These are phyloP conservation scores for Xylaria scruposa DNA, from an alignment of 495 filamentous ascomycete genomes.

Conservation along the genomic window DNA sequence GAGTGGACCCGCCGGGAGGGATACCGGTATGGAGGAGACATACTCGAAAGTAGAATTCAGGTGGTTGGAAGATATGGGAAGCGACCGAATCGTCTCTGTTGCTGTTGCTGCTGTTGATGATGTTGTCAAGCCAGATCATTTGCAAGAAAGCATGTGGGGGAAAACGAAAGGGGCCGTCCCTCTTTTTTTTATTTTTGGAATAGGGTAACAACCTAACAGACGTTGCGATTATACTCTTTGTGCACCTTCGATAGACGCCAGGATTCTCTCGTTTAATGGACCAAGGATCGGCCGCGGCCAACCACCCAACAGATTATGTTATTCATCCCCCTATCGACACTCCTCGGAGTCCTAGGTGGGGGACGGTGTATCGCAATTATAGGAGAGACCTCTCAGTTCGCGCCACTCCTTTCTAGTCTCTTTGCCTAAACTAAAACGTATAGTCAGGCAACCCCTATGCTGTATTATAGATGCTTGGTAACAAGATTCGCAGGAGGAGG, in stretches of 20 bases:
- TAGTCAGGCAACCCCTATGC: not conserved
- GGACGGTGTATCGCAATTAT: not conserved
- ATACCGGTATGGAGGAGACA: not conserved
- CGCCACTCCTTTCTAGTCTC: not conserved
- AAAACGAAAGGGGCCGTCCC: not conserved
- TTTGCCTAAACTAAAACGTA: not conserved
- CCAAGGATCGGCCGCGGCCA: not conserved
- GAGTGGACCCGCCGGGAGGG: not conserved
- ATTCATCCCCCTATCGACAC: not conserved
- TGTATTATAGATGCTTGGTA: not conserved
- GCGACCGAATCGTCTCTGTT: not conserved
- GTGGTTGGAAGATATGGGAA: not conserved
- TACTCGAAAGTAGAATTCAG: not conserved
- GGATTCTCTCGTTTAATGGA: not conserved
- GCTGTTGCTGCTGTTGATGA: not conserved
- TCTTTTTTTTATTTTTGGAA: slow-evolving; percentile 15
- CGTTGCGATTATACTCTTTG: not conserved
- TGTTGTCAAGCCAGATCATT: not conserved
- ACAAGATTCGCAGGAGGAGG: not conserved
- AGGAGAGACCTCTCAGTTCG: not conserved
- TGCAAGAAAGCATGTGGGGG: slow-evolving; percentile 4
- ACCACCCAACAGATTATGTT: not conserved
- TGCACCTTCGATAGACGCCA: slow-evolving; percentile 1
- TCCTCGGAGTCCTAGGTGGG: slow-evolving; percentile 14
- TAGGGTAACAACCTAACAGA: not conserved